Conservation (phyloP, 768 basidiomycete genomes). For the Leucosporidium yakuticum region DNA sequence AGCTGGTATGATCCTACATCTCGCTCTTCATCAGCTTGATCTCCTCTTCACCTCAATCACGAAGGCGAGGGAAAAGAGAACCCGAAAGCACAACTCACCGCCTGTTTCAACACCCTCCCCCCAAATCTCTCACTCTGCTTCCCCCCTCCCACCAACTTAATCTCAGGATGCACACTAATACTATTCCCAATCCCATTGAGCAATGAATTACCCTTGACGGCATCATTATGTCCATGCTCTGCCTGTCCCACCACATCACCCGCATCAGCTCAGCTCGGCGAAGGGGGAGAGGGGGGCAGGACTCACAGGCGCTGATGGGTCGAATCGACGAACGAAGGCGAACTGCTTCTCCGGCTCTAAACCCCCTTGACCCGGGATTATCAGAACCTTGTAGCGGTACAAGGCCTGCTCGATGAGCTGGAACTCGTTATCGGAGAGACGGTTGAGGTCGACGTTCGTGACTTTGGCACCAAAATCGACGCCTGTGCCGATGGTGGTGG, state of each 20-base stretch:
- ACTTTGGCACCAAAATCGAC: neutral
- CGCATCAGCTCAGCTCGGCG: no score
- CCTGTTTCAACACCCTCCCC: neutral
- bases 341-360: slow-evolving; percentile 1
- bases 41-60: no score
- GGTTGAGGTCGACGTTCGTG: neutral
- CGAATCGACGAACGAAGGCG: neutral
- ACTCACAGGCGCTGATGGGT: neutral
- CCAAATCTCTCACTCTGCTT: slow-evolving; percentile 1
- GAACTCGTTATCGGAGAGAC: neutral
- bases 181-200: slow-evolving; percentile 9
- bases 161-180: slow-evolving; percentile 1
- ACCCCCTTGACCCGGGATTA: neutral
- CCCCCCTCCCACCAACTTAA: slow-evolving; percentile 10
- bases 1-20: slow-evolving; percentile 3
- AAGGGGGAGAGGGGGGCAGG: no score
- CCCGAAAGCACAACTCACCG: slow-evolving; percentile 4
- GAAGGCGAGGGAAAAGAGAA: no score
- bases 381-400: slow-evolving; percentile 9
- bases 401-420: slow-evolving; percentile 3
- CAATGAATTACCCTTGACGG: neutral
- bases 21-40: no score
- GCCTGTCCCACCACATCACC: neutral
- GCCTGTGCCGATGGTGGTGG: neutral
- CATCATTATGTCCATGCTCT: slow-evolving; percentile 9